phyloP scores from a whole-genome alignment of 768 basidiomycete genomes.

The Tylopilus rubrobrunneus region DNA sequence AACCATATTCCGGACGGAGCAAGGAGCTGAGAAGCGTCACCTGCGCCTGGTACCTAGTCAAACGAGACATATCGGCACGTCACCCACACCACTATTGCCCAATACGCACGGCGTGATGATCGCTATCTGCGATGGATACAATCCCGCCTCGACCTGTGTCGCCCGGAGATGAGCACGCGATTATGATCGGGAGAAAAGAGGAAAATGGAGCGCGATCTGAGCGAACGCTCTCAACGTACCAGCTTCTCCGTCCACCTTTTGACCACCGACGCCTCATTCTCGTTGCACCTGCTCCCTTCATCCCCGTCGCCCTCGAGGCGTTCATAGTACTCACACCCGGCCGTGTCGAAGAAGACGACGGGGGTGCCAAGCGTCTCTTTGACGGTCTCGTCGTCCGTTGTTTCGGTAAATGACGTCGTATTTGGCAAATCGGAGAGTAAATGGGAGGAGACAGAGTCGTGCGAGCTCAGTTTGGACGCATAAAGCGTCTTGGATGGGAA shows the following conservation, averaged over 20 bases:
- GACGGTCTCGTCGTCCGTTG: slow-evolving; percentile 56
- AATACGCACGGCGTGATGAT: slow-evolving; percentile 77
- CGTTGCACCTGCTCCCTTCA: slow-evolving; percentile 89
- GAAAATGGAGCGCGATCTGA: too few relatives aligned
- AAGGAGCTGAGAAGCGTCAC: slow-evolving; percentile 79
- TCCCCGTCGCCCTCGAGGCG: slow-evolving; percentile 72
- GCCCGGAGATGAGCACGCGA: not conserved
- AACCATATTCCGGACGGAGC: slow-evolving; percentile 65
- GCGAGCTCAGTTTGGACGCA: slow-evolving; percentile 61
- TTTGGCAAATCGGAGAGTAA: slow-evolving; percentile 69
- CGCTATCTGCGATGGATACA: slow-evolving; percentile 72
- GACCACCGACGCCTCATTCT: slow-evolving; percentile 90
- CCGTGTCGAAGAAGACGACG: slow-evolving; percentile 91
- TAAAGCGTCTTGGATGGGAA: slow-evolving; percentile 88
- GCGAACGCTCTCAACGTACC: slow-evolving; percentile 38
- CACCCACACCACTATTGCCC: too few relatives aligned
- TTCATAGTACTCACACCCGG: slow-evolving; percentile 93
- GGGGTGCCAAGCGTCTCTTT: slow-evolving; percentile 73
- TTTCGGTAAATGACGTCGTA: slow-evolving; percentile 32
- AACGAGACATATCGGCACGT: too few relatives aligned
- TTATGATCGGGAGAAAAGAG: too few relatives aligned
- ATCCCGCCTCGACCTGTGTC: slow-evolving; percentile 57
- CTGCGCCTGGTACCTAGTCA: slow-evolving; percentile 80
- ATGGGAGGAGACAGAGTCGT: slow-evolving; percentile 66
- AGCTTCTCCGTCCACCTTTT: slow-evolving; percentile 78